Base-by-base conservation (phyloP, 148 eudicot species). In the Pharnaceum exiguum region DNA sequence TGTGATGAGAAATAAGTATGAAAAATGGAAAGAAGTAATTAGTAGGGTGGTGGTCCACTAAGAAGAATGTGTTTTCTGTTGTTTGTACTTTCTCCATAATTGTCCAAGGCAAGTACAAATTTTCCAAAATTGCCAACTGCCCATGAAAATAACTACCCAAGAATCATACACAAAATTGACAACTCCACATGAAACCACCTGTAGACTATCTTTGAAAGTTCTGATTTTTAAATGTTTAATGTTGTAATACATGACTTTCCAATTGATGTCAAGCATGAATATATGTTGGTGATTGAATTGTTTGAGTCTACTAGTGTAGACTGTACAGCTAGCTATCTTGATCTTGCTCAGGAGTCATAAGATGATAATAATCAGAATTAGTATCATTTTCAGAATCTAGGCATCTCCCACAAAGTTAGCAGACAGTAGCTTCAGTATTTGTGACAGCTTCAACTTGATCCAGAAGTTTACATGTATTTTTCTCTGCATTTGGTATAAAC, bases 41-140 rank as follows among this genome's bases (percentile, higher is more conserved):
- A 25, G 29, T 26, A 29, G 13, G 42, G 29, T 31, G 43, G 51
- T 11, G 53, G 52, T 59, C 63, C 49, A 46, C 13, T 19, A 44
- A 28, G 54, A 15, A 21, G 33, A 33, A 51, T 21, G n/a, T 55
- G 29, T 3, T 46, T 45, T 45, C 26, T 38, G 9, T 24, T 39
- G 28, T 32, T 56, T 65, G 53, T 28, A n/a, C n/a, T n/a, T 66
- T 23, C 51, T 39, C 57, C 48, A 37, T 56, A 47, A 27, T 11
- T 47, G 48, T 38, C 31, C 44, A 10, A 7, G 21, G 30, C 19
- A 46, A 56, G 54, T 24, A 27, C 57, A 18, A 18, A 39, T 51
- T n/a, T n/a, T n/a, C n/a, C n/a, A n/a, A n/a, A n/a, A n/a, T n/a
- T n/a, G n/a, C n/a, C n/a, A n/a, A n/a, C n/a, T n/a, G n/a, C n/a